A percentile compares a stretch with the other conserved stretches of the same genome.
phyloP scores from a whole-genome alignment of 2,329 filamentous ascomycete species.

The Colletotrichum lindemuthianum region DNA sequence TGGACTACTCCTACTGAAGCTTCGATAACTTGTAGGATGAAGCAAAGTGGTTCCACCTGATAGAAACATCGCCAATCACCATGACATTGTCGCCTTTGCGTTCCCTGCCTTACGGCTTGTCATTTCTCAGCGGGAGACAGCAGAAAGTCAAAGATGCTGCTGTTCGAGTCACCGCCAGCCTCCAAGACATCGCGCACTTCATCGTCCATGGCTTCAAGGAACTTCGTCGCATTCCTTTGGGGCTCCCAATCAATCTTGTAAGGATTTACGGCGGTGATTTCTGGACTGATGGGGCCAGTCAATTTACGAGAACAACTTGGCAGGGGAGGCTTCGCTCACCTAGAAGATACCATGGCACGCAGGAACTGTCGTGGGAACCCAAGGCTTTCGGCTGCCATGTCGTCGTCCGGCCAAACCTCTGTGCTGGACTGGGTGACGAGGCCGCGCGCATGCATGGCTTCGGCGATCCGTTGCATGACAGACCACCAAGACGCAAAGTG shows the following conservation, averaged over 20 bases:
- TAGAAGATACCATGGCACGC: slow-evolving; percentile 40
- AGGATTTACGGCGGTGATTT: slow-evolving; percentile 38
- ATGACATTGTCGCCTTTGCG: background rate
- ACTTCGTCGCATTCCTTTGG: slow-evolving; percentile 40
- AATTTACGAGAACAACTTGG: background rate
- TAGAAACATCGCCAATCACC: too few species aligned
- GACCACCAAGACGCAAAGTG: slow-evolving; percentile 44
- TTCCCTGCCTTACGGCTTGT: background rate
- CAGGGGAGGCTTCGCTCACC: slow-evolving; percentile 37
- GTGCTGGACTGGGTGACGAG: slow-evolving; percentile 41
- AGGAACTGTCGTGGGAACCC: slow-evolving; percentile 43
- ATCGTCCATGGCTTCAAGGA: slow-evolving; percentile 41
- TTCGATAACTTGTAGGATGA: too few species aligned
- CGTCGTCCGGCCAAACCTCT: slow-evolving; percentile 44
- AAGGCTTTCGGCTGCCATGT: slow-evolving; percentile 44
- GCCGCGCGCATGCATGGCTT: slow-evolving; percentile 41
- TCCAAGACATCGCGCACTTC: slow-evolving; percentile 41
- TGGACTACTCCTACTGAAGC: too few species aligned
- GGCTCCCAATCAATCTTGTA: slow-evolving; percentile 43
- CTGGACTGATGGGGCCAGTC: background rate
- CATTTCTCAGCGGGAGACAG: background rate
- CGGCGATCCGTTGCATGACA: slow-evolving; percentile 42
- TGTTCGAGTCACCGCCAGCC: slow-evolving; percentile 27
- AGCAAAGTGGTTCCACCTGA: too few species aligned
- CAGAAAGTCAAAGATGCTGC: background rate